Conservation (phyloP, 2,329 filamentous ascomycete species). For the Fusarium globosum region DNA sequence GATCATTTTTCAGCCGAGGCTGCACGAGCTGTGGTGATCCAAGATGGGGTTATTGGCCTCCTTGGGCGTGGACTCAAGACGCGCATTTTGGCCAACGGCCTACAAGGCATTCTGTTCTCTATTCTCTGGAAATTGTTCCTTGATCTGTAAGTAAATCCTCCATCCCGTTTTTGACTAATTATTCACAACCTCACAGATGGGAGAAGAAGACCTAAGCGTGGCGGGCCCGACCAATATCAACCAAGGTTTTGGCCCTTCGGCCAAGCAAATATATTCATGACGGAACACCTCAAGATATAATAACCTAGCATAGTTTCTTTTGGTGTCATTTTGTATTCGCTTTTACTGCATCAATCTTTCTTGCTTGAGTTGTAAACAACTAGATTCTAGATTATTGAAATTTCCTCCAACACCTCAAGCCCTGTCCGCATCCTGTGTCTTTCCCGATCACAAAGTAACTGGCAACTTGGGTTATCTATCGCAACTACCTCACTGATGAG, state of each 20-base stretch:
- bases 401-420: background rate
- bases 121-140: slow-evolving; percentile 62
- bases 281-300: background rate
- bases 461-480: background rate
- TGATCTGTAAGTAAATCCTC: slow-evolving; percentile 53
- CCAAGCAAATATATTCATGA: background rate
- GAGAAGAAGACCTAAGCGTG: slow-evolving; percentile 1
- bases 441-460: background rate
- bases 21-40: slow-evolving; percentile 52
- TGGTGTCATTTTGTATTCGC: background rate
- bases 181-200: background rate
- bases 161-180: accelerated
- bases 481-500: background rate
- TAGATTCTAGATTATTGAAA: background rate
- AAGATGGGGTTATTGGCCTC: slow-evolving; percentile 56
- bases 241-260: too few species aligned
- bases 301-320: background rate
- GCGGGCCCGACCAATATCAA: too few species aligned
- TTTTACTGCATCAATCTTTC: background rate
- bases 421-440: background rate
- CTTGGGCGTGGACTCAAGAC: slow-evolving; percentile 60
- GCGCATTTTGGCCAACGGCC: slow-evolving; percentile 59
- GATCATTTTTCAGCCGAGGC: slow-evolving; percentile 51
- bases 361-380: background rate
- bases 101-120: slow-evolving; percentile 60